These are phyloP conservation scores for Arabis hirsuta DNA, from an alignment of 345 rosid species.

Conservation along the genomic window DNA sequence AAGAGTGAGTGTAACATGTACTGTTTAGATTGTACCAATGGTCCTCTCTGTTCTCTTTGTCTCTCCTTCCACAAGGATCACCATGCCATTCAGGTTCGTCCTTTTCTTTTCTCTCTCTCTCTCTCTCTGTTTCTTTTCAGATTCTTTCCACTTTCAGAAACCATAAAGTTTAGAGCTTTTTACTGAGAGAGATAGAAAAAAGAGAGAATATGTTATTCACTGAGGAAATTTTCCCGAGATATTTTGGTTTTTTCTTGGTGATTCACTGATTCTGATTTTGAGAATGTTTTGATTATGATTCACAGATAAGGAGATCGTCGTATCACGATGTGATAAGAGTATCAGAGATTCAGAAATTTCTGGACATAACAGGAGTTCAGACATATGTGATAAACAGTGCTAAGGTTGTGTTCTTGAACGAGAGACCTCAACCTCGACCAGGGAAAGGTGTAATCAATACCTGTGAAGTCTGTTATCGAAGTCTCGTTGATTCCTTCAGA, in stretches of 20 bases:
- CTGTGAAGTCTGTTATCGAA: conserved; percentile 87
- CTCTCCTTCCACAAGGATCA: conserved; percentile 77
- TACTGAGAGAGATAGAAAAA: not conserved
- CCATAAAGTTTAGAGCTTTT: not conserved
- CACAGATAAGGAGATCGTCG: conserved; percentile 94
- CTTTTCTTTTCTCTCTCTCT: not conserved
- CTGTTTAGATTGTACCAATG: conserved; percentile 89
- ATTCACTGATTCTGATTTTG: conserved; percentile 8
- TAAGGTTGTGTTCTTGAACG: conserved; percentile 90
- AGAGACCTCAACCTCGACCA: conserved; percentile 98
- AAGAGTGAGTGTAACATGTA: conserved; percentile 98
- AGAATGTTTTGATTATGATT: conserved; percentile 2
- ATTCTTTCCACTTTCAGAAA: conserved; percentile 7
- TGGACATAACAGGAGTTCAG: conserved; percentile 92
- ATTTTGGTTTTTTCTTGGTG: not conserved
- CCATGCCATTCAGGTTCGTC: conserved; percentile 75
- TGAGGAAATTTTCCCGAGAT: too few relatives aligned
- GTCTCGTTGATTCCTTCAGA: conserved; percentile 92
- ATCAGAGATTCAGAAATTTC: conserved; percentile 79
- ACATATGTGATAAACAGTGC: conserved; percentile 99
- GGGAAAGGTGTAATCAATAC: conserved; percentile 94
- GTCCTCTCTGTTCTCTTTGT: conserved; percentile 85
- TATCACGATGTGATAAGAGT: conserved; percentile 98
- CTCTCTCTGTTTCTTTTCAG: not conserved
- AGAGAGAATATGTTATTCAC: too few relatives aligned